Conservation (phyloP, 306 rosid species). For the Clitoria ternatea region DNA sequence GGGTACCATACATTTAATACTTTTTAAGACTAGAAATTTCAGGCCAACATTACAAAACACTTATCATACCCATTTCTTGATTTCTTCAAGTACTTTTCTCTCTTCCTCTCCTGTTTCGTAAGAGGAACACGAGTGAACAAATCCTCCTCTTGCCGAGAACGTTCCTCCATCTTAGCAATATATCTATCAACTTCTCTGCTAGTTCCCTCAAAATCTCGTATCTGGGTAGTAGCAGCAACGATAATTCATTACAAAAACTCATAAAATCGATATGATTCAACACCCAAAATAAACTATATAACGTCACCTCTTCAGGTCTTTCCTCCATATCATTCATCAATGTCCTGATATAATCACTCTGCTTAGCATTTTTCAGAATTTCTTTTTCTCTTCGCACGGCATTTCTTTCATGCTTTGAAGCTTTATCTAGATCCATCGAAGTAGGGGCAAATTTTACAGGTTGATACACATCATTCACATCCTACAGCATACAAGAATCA, state of each 20-base stretch:
- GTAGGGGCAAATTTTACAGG: constrained; percentile 69
- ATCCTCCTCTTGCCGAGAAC: constrained; percentile 76
- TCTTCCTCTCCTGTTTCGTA: constrained; percentile 68
- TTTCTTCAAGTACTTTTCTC: constrained; percentile 65
- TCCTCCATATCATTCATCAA: constrained; percentile 68
- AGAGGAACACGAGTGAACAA: constrained; percentile 74
- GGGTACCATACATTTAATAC: background rate
- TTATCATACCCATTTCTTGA: constrained; percentile 70
- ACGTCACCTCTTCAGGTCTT: constrained; percentile 82
- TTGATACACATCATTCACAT: constrained; percentile 43
- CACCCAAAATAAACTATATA: constrained; percentile 15
- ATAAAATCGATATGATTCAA: constrained; percentile 1
- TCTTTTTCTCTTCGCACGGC: constrained; percentile 66
- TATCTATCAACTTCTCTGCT: constrained; percentile 58
- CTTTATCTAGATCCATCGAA: constrained; percentile 60
- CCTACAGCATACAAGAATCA: constrained; percentile 38
- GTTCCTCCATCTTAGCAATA: constrained; percentile 60
- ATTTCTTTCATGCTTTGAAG: constrained; percentile 60
- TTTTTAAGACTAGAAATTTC: background rate
- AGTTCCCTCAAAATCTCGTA: constrained; percentile 62
- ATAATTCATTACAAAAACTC: constrained; percentile 1
- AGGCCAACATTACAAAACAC: background rate
- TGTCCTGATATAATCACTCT: constrained; percentile 55
- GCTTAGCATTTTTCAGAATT: constrained; percentile 49
- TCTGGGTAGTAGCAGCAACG: constrained; percentile 40